Evolutionary conservation across 257 asterid species (phyloP), one percentile per base, ranked within the genome.

Genomic region (Primulina eburnea): DNA sequence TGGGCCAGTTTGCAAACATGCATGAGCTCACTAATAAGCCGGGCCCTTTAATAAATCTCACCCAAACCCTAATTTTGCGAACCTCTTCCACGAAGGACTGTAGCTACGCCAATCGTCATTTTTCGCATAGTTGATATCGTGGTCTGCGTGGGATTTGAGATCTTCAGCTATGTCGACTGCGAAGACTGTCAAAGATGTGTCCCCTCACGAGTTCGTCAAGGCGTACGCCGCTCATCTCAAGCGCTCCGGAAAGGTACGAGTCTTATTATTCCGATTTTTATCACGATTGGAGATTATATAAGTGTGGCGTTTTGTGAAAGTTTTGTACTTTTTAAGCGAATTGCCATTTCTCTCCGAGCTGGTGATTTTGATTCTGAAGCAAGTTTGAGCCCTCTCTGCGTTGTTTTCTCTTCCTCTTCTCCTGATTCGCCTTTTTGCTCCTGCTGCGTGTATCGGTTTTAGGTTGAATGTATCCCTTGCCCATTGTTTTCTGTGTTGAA

Each of bases 161-260:
- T 67, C 77, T 24, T 67, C 69, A 61, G 0, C 74, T 59, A 91
- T 92, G 97, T 95, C 88, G 82, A 59, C 96, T 17, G 94, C 95
- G 2, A 82, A 78, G 57, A 86, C 80, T 62, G 97, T 92, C 12
- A 92, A 92, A 81, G 97, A 92, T 21, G 97, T 92, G 40, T 92
- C 95, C 3, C 89, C 97, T 12, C 96, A 87, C 43, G 97, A 89
- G 76, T 92, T 89, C 76, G 97, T 89, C 35, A 84, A 86, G 76
- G 83, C 91, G 8, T 89, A 92, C 73, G 81, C 97, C 56, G 87
- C 93, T 33, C 97, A 92, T 55, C 93, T 92, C 65, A 92, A 89
- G 87, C 96, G 97, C 56, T 92, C 97, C 68, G 97, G 97, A 82
- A 92, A 92, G 96, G 97, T 91, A n/a, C 26, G 1, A n/a, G 11